These are phyloP conservation scores for Grosmannia huntii DNA, from an alignment of 2,329 filamentous ascomycete species.

Conservation along the genomic window DNA sequence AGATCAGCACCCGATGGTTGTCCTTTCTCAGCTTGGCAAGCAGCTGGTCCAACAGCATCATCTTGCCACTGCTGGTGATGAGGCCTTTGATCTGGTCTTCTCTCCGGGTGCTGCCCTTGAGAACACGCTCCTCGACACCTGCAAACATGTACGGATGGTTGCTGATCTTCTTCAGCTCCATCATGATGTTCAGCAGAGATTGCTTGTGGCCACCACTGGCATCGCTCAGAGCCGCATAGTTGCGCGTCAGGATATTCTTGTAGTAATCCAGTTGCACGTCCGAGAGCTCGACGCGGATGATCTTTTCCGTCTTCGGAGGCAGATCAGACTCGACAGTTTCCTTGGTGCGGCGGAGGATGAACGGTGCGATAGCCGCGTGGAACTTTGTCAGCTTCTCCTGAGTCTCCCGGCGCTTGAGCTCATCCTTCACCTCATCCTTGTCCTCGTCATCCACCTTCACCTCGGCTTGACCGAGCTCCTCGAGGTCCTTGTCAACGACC, in stretches of 20 bases:
- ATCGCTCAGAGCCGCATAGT: constrained; percentile 88
- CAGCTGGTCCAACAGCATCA: constrained; percentile 97
- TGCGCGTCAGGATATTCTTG: constrained; percentile 95
- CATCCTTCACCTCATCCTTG: constrained; percentile 15
- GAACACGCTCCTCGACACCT: constrained; percentile 78
- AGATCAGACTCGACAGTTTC: constrained; percentile 95
- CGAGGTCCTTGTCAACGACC: constrained; percentile 81
- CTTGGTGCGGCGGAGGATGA: constrained; percentile 90
- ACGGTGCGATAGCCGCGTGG: constrained; percentile 78
- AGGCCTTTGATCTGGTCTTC: constrained; percentile 87
- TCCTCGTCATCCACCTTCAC: constrained; percentile 17
- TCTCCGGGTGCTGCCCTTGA: constrained; percentile 66
- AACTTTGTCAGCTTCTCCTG: constrained; percentile 79
- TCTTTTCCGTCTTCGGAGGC: constrained; percentile 96
- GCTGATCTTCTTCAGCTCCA: constrained; percentile 98
- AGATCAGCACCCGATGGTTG: constrained; percentile 90
- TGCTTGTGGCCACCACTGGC: constrained; percentile 86
- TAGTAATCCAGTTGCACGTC: constrained; percentile 97
- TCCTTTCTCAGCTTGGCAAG: constrained; percentile 86
- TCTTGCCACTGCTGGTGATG: constrained; percentile 95
- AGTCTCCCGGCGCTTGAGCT: constrained; percentile 53
- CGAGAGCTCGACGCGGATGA: constrained; percentile 92
- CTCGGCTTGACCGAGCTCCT: constrained; percentile 47
- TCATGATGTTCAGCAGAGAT: constrained; percentile 94
- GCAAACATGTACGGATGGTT: constrained; percentile 98